phyloP scores from a whole-genome alignment of 73 alveolate species.

The Breviolum minutum region DNA sequence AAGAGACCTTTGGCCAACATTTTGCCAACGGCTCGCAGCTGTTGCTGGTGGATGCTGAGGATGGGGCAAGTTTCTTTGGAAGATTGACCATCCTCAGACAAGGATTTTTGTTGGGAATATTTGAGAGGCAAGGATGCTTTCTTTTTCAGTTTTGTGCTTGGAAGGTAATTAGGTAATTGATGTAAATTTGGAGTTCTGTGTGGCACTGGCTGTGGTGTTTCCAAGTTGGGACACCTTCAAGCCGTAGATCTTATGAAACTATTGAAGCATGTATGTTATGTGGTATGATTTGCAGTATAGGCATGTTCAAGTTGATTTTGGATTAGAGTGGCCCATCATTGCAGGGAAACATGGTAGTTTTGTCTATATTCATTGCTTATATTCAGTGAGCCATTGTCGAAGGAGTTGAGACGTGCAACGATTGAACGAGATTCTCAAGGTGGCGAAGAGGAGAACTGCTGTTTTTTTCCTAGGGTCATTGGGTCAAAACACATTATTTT shows the following conservation, averaged over 20 bases:
- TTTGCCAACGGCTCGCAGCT: slow-evolving; percentile 17
- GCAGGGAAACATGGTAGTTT: too few species aligned
- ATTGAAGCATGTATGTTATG: neutral
- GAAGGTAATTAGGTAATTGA: too few species aligned
- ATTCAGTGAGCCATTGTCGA: neutral
- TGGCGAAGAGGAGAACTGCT: neutral
- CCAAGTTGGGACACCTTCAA: too few species aligned
- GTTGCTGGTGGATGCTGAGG: slow-evolving; percentile 14
- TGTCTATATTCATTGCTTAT: neutral
- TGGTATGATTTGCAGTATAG: neutral
- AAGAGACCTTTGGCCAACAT: slow-evolving; percentile 40
- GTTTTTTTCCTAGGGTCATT: neutral
- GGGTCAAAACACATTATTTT: neutral
- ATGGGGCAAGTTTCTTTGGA: neutral
- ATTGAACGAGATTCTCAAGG: slow-evolving; percentile 70
- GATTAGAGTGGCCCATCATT: neutral
- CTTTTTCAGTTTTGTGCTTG: too few species aligned
- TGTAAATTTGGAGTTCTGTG: too few species aligned
- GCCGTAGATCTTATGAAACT: too few species aligned
- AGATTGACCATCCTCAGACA: neutral
- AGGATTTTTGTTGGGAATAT: neutral
- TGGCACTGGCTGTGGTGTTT: too few species aligned
- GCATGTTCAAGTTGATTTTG: neutral
- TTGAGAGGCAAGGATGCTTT: neutral
- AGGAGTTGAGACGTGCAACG: slow-evolving; percentile 63